These are phyloP conservation scores for Boletus reticulatus DNA, from an alignment of 768 basidiomycete species.

Conservation along the genomic window DNA sequence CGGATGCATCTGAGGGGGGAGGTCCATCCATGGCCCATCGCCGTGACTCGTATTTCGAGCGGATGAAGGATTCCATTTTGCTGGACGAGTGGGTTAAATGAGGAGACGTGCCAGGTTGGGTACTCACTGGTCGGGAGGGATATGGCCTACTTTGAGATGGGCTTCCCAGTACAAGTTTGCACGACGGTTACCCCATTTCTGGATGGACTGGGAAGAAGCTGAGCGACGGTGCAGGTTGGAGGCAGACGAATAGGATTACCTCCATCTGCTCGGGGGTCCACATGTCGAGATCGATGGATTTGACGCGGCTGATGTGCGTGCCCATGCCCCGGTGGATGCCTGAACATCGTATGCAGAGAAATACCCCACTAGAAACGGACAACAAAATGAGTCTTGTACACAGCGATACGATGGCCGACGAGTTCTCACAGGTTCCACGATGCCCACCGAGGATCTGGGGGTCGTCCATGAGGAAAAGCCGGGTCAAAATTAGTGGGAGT, in stretches of 20 bases:
- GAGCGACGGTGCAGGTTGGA: neutral
- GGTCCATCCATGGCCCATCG: constrained; percentile 95
- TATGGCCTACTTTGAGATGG: constrained; percentile 86
- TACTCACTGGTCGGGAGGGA: constrained; percentile 92
- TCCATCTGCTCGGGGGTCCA: constrained; percentile 99
- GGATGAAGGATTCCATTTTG: constrained; percentile 97
- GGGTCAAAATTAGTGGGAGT: neutral
- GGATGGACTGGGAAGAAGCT: constrained; percentile 54
- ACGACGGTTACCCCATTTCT: constrained; percentile 91
- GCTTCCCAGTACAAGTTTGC: constrained; percentile 98
- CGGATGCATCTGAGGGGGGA: constrained; percentile 75
- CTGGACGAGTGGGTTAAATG: constrained; percentile 37
- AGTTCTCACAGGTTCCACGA: constrained; percentile 86
- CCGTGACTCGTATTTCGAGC: constrained; percentile 92
- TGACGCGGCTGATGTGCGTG: constrained; percentile 96
- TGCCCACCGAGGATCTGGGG: constrained; percentile 92
- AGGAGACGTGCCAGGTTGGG: no score
- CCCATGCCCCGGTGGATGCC: constrained; percentile 98
- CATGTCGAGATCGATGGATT: constrained; percentile 94
- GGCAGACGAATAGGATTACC: constrained; percentile 40
- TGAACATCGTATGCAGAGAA: constrained; percentile 95
- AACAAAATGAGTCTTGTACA: neutral
- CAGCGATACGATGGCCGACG: neutral
- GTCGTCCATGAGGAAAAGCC: neutral
- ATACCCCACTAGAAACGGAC: constrained; percentile 65